Percentiles rank a stretch among this genome's conserved stretches.
Evolutionary conservation across 2,329 filamentous ascomycete genomes (phyloP).

Genomic region (Aspergillus unguis): DNA sequence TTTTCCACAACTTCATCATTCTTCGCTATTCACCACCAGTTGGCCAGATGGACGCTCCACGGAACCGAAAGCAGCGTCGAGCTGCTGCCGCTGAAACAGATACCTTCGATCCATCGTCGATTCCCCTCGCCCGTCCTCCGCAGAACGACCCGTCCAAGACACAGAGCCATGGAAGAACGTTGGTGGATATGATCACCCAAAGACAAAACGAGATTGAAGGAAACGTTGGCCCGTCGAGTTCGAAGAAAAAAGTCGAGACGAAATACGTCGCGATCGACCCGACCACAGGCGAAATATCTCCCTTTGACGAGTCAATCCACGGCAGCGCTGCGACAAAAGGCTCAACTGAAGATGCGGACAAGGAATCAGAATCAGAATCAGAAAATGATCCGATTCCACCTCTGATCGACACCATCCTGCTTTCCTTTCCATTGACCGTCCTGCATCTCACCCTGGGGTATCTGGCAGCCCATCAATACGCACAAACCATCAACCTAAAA

Average conservation of each 20-base stretch:
- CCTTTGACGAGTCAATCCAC: slow-evolving; percentile 24
- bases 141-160: slow-evolving; percentile 14
- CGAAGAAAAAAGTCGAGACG: slow-evolving; percentile 10
- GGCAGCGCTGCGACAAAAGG: slow-evolving; percentile 10
- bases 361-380: slow-evolving; percentile 1
- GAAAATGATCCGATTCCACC: slow-evolving; percentile 32
- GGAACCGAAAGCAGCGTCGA: slow-evolving; percentile 42
- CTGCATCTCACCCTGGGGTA: slow-evolving; percentile 46
- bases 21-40: background rate
- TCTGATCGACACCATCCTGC: slow-evolving; percentile 43
- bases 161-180: slow-evolving; percentile 31
- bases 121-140: slow-evolving; percentile 33
- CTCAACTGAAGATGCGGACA: background rate
- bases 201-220: slow-evolving; percentile 35
- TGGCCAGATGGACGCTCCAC: slow-evolving; percentile 26
- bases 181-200: slow-evolving; percentile 46
- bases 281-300: slow-evolving; percentile 16
- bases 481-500: slow-evolving; percentile 34
- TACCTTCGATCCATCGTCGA: slow-evolving; percentile 29
- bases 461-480: slow-evolving; percentile 48
- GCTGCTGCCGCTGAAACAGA: slow-evolving; percentile 26
- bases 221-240: slow-evolving; percentile 6
- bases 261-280: slow-evolving; percentile 37
- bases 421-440: slow-evolving; percentile 42
- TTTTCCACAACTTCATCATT: background rate